A percentile compares a stretch with the other conserved stretches of the same genome.
phyloP scores from a whole-genome alignment of 257 asterid genomes.

The Rubia yunnanensis region DNA sequence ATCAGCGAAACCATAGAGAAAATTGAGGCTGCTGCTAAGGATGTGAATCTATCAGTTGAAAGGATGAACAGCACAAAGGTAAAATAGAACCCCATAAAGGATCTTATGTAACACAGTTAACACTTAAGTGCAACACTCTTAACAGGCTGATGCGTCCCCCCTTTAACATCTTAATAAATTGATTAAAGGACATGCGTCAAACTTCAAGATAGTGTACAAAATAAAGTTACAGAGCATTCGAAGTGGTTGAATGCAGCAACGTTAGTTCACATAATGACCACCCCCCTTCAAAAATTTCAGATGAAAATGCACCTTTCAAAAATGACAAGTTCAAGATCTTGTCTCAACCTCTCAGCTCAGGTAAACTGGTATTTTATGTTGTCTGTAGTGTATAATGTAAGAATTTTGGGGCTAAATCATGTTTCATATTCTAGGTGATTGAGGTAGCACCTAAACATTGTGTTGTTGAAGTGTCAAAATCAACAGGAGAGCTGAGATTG shows the following conservation, averaged over 20 bases:
- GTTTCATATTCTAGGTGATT: conserved; percentile 13
- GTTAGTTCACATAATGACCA: not conserved
- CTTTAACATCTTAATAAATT: not conserved
- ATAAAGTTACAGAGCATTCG: not conserved
- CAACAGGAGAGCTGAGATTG: conserved; percentile 17
- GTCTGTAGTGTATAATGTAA: not conserved
- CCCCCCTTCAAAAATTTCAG: conserved; percentile 6
- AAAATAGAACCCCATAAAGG: not conserved
- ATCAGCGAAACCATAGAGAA: conserved; percentile 19
- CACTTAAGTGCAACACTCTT: not conserved
- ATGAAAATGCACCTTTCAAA: conserved; percentile 15
- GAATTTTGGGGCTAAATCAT: not conserved
- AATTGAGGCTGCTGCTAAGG: conserved; percentile 23
- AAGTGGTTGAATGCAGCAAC: not conserved
- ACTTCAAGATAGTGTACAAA: not conserved
- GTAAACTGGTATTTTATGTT: conserved; percentile 4
- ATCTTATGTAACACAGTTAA: too few species aligned
- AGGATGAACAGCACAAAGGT: conserved; percentile 20
- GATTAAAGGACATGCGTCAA: not conserved
- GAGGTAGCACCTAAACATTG: conserved; percentile 29
- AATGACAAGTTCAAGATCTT: conserved; percentile 18
- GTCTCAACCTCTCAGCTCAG: conserved; percentile 18
- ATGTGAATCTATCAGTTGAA: conserved; percentile 17
- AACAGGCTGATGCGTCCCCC: not conserved
- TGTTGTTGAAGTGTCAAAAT: conserved; percentile 21